Percentiles rank a stretch among this genome's conserved stretches.
Conservation (phyloP, 2,329 filamentous ascomycete genomes). For the Paracamarosporium sp. region DNA sequence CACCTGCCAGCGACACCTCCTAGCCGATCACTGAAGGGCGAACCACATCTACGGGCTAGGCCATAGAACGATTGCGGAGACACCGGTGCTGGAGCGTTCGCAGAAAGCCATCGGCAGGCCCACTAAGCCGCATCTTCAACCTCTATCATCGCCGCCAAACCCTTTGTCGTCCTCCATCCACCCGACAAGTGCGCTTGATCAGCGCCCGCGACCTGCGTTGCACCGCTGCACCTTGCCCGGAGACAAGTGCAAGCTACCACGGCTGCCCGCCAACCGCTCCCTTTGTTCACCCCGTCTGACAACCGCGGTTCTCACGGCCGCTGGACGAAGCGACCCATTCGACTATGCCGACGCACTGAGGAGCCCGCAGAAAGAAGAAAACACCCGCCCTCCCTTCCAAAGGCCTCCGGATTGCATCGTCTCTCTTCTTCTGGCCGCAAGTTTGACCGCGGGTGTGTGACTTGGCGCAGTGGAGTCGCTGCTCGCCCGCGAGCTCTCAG, state of each 20-base stretch:
- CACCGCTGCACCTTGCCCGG: conserved; percentile 1
- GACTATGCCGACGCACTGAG: conserved; percentile 1
- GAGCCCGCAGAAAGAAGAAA: not conserved
- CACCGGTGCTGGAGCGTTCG: conserved; percentile 19
- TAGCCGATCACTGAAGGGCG: conserved; percentile 34
- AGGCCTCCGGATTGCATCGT: not conserved
- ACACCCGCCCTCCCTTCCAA: not conserved
- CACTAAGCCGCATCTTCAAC: not conserved
- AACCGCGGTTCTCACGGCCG: conserved; percentile 1
- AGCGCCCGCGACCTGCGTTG: conserved; percentile 4
- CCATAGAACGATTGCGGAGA: conserved; percentile 37
- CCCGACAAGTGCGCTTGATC: not conserved
- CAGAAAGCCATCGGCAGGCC: conserved; percentile 1
- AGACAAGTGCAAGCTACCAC: not conserved
- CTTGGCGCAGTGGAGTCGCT: not conserved
- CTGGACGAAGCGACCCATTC: not conserved
- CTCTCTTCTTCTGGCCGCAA: not conserved
- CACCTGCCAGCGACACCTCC: conserved; percentile 29
- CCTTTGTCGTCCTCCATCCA: conserved; percentile 4
- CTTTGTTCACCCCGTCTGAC: not conserved
- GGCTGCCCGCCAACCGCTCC: conserved; percentile 7
- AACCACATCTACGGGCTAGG: conserved; percentile 28
- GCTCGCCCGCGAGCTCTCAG: not conserved
- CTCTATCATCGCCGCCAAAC: not conserved
- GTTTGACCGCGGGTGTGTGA: not conserved